Conservation (phyloP, 768 basidiomycete genomes). For the Ephemerocybe angulata region DNA sequence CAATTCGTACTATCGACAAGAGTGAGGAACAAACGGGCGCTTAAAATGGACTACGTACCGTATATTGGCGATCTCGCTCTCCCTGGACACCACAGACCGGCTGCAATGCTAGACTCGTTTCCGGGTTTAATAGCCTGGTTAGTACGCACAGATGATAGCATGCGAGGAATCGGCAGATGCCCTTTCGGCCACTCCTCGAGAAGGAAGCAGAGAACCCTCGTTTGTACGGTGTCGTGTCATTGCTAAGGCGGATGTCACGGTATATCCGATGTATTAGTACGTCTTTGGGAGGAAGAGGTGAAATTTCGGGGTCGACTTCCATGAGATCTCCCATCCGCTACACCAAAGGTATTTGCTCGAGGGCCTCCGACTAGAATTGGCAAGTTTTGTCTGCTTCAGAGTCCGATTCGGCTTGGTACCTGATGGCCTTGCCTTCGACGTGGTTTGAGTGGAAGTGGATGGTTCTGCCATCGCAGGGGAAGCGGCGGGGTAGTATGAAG, state of each 20-base stretch:
- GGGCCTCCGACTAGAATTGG: too few relatives aligned
- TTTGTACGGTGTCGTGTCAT: conserved; percentile 97
- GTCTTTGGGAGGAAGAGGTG: conserved; percentile 87
- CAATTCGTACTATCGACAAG: conserved; percentile 49
- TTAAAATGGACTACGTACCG: conserved; percentile 38
- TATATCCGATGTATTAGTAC: conserved; percentile 91
- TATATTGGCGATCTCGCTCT: conserved; percentile 75
- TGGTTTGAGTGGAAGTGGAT: too few relatives aligned
- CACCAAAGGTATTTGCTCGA: too few relatives aligned
- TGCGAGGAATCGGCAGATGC: conserved; percentile 86
- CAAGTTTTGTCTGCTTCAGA: too few relatives aligned
- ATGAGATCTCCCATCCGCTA: too few relatives aligned
- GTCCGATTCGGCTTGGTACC: too few relatives aligned
- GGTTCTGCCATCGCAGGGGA: too few relatives aligned
- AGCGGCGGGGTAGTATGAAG: too few relatives aligned
- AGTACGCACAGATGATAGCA: conserved; percentile 62
- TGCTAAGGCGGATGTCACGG: conserved; percentile 88
- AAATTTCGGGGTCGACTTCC: conserved; percentile 79
- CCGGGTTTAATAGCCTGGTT: conserved; percentile 58
- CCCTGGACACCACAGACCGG: conserved; percentile 75
- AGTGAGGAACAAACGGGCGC: background rate
- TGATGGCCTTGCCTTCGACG: too few relatives aligned
- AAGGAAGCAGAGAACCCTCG: conserved; percentile 74
- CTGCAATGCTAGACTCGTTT: conserved; percentile 68
- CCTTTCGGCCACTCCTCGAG: conserved; percentile 86